Base-by-base conservation (phyloP, 495 filamentous ascomycete species). In the Aspergillus campestris region DNA sequence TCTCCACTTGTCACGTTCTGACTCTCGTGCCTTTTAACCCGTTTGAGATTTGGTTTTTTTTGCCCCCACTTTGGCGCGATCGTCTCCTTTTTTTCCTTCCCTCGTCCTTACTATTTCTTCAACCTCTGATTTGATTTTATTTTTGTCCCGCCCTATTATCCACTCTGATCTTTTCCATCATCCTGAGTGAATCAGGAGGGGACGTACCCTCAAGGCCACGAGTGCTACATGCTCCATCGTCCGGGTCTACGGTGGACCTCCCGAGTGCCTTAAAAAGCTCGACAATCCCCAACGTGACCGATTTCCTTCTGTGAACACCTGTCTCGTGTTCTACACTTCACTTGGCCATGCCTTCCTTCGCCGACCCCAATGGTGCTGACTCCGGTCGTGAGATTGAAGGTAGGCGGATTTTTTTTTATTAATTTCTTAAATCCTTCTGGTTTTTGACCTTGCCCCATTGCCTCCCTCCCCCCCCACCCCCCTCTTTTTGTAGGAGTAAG, bases 281-380 rank as follows among this genome's bases (percentile, higher is more conserved):
- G 18, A 24, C 18, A 24, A 4, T 2, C 18, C 18, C 18, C 18
- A 24, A 24, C 18, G 18, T 24, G 18, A 24, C 18, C 18, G 18
- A 24, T 24, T 24, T 24, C 18, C 18, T 24, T 24, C 2, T 24
- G 18, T 24, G 18, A 24, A 24, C 18, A 24, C 18, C 18, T 24
- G 18, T 24, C 18, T 24, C 10, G 35, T 11, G 40, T 15, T 31
- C 27, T 15, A 28, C 38, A 14, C 27, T 13, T 38, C 14, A 9
- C 14, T 13, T 42, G 46, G 42, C 55, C 40, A 69, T 66, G 60
- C 63, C 63, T 40, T 69, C 64, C 37, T 55, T 65, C 54, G 57
- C 60, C 48, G 62, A 56, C 40, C 43, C 61, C 43, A 54, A 56
- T 38, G 43, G 48, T 45, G 42, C 31, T 35, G 56, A 57, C 39